Evolutionary conservation across 2,329 filamentous ascomycete genomes (phyloP).

Genomic region (Sarocladium kiliense): DNA sequence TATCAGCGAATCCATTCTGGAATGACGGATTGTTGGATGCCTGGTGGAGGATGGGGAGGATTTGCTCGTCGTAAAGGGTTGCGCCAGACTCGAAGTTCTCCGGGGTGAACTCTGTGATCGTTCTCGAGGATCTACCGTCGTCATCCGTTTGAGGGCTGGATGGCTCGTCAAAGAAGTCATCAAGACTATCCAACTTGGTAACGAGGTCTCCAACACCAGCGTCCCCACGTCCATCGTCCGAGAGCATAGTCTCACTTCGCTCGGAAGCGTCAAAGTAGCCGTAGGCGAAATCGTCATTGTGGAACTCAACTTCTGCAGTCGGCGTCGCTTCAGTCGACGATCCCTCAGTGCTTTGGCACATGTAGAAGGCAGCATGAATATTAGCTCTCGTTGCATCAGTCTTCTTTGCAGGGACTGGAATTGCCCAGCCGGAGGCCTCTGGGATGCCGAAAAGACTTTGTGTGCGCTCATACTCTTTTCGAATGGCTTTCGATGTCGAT

Average conservation of each 20-base stretch:
- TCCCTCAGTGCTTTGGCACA: slow-evolving; percentile 68
- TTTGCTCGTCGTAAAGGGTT: slow-evolving; percentile 87
- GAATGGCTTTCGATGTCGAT: slow-evolving; percentile 75
- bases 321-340: slow-evolving; percentile 54
- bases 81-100: slow-evolving; percentile 69
- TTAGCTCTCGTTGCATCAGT: slow-evolving; percentile 83
- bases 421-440: slow-evolving; percentile 92
- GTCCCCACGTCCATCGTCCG: slow-evolving; percentile 70
- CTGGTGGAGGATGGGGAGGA: slow-evolving; percentile 82
- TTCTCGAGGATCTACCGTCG: slow-evolving; percentile 57
- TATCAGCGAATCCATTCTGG: slow-evolving; percentile 82
- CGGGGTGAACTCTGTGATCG: slow-evolving; percentile 59
- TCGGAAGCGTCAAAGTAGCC: slow-evolving; percentile 70
- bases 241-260: slow-evolving; percentile 87
- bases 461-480: slow-evolving; percentile 91
- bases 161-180: slow-evolving; percentile 76
- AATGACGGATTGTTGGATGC: slow-evolving; percentile 77
- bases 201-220: slow-evolving; percentile 72
- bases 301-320: slow-evolving; percentile 88
- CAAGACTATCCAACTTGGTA: slow-evolving; percentile 70
- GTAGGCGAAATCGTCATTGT: slow-evolving; percentile 80
- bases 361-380: slow-evolving; percentile 94
- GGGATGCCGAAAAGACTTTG: slow-evolving; percentile 96
- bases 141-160: slow-evolving; percentile 52
- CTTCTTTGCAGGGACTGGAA: slow-evolving; percentile 86